A percentile compares a stretch with the other conserved stretches of the same genome.
These are phyloP conservation scores for Botrytis fabae DNA, from an alignment of 2,329 filamentous ascomycete species.

Conservation along the genomic window DNA sequence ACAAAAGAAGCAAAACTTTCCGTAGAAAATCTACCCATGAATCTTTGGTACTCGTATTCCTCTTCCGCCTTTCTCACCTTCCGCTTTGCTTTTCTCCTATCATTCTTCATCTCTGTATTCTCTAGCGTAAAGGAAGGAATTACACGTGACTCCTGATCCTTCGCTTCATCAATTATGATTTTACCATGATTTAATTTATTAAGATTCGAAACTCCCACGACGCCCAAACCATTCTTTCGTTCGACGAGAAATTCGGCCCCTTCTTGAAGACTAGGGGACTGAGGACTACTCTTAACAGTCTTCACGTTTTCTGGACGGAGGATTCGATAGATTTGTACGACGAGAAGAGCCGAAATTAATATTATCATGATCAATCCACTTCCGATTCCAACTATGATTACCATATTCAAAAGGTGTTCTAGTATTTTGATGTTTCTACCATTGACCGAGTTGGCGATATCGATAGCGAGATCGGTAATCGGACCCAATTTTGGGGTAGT, in stretches of 20 bases:
- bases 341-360: too few relatives aligned
- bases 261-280: neutral
- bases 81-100: neutral
- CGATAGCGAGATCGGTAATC: neutral
- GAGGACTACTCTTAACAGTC: neutral
- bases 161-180: neutral
- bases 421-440: too few relatives aligned
- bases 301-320: fast-evolving
- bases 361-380: neutral
- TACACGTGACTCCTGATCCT: neutral
- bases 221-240: neutral
- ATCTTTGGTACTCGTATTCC: neutral
- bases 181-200: fast-evolving
- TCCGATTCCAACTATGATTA: too few relatives aligned
- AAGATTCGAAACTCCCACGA: neutral
- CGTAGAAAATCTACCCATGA: neutral
- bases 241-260: neutral
- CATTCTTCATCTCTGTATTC: neutral
- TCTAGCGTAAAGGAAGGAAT: neutral
- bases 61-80: neutral
- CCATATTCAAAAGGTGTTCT: too few relatives aligned
- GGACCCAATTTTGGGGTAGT: neutral
- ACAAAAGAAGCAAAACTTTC: neutral
- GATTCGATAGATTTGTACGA: fast-evolving
- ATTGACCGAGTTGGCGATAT: neutral